Base-by-base conservation (phyloP, 2,329 filamentous ascomycete genomes). In the Fusarium robinianum region DNA sequence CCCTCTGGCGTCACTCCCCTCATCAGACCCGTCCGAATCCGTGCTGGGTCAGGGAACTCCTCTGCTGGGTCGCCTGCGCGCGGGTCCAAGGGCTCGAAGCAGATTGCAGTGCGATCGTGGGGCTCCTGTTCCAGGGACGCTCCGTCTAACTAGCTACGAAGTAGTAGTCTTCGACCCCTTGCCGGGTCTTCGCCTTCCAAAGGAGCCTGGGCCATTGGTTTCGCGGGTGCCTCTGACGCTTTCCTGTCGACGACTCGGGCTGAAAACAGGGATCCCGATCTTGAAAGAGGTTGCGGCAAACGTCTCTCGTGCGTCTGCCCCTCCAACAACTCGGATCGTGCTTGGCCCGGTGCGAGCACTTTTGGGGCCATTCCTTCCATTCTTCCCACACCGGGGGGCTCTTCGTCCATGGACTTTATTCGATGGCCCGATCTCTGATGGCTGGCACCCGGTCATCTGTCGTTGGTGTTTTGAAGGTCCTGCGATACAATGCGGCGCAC, bases 81-180 rank as follows among this genome's bases (percentile, higher is more conserved):
- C n/a, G n/a, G 36, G 17, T 17, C 29, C 42, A 27, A 33, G 46
- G 41, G 45, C 51, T 47, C 38, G 32, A 61, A 56, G 49, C 51
- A 61, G 58, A 60, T 61, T 61, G 49, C 58, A 60, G 58, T 61
- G 51, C 58, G 58, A 61, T 61, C 58, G 56, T 61, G 58, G 55
- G 51, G 58, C 58, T 44, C 42, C 44, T 32, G 29, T 30, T 27
- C 29, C 57, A 58, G 54, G 55, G 57, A 54, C 57, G 43, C 45
- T 45, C 19, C n/a, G n/a, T n/a, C 48, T 26, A 34, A 32, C 44
- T 53, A 29, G 40, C 22, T 24, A n/a, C 12, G 6, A 15, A 37
- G 26, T 23, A n/a, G n/a, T n/a, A n/a, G n/a, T n/a, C n/a, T n/a
- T n/a, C n/a, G n/a, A n/a, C n/a, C n/a, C n/a, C n/a, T n/a, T n/a